Base-by-base conservation (phyloP, 2,329 filamentous ascomycete genomes). In the Aspergillus niger region DNA sequence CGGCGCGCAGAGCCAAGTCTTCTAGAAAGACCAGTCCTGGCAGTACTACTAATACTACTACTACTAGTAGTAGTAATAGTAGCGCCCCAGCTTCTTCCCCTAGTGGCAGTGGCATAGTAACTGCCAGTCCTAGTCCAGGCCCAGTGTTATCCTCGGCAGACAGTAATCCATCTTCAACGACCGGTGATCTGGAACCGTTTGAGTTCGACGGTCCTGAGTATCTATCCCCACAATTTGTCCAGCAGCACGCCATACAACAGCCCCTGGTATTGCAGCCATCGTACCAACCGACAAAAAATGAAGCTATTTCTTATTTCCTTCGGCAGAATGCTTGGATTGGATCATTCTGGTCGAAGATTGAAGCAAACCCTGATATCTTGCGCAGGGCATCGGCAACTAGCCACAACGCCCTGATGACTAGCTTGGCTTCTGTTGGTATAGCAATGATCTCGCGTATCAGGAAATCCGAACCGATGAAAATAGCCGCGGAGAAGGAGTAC, bases 361-460 rank as follows among this genome's bases (percentile, higher is more conserved):
- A 69, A 6, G 58, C 63, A 32, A 65, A 67, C 1, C 24, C 38
- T 3, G 24, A n/a, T 67, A 69, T 39, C 63, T 69, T 38, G 38
- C 62, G 7, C 62, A 64, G 22, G 53, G 65, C 1, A 66, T 65
- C 10, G 59, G 59, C 4, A 51, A 70, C 3, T 50, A 72, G 74
- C 22, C 65, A 72, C 26, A 66, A 67, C 51, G 74, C 74, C 6
- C 70, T 78, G 64, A 67, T 72, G 58, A 79, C 82, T 36, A 79
- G 84, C 49, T 84, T 87, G 75, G 73, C 81, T 8, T 85, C 86
- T 13, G 80, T 87, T 17, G 86, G 86, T 2, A 77, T 86, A 51
- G 85, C 85, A 0, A 84, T 83, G 61, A 69, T 88, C 60, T 82
- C 83, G 3, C 86, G 87, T 58, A 71, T 86, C 17, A 78, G 76